Base-by-base conservation (phyloP, 2,329 filamentous ascomycete species). In the Phyllosticta capitalensis region DNA sequence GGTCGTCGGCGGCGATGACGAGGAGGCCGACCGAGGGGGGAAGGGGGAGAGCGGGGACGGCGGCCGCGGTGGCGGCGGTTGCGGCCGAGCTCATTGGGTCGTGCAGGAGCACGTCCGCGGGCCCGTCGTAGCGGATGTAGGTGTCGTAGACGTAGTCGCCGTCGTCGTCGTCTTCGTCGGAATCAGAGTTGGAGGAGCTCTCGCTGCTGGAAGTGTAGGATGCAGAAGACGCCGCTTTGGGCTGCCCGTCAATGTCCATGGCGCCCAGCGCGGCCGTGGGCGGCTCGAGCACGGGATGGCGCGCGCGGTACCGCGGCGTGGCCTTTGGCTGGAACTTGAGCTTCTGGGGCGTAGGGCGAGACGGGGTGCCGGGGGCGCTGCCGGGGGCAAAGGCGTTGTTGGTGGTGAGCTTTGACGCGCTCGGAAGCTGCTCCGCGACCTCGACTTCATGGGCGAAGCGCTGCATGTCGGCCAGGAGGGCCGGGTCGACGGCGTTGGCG, bases 141-240 rank as follows among this genome's bases (percentile, higher is more conserved):
- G 81, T 83, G 65, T 85, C 83, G 68, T 83, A 84, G 60, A 85
- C 81, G 67, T 82, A 85, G 52, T 82, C 80, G 21, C 68, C 72
- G n/a, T 78, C 78, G 67, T 82, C 85, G 52, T 82, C 80, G 22
- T 68, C 72, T n/a, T 78, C 77, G 20, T 75, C 74, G 20, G 76
- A 75, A 9, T 76, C 74, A 54, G 66, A 68, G 21, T 76, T 73
- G 14, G 38, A 45, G 17, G 30, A 33, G 5, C 10, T 38, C 10
- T n/a, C 38, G 38, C 38, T 45, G 2, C 14, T n/a, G 38, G 12
- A 6, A 1, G 14, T 5, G 17, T 17, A 45, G 14, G 38, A 45
- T 5, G 30, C 6, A 3, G 30, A 12, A 3, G 30, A n/a, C n/a
- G 14, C 3, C 14, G 38, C 17, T 45, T 45, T n/a, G n/a, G 9